A percentile compares a stretch with the other conserved stretches of the same genome.
Evolutionary conservation across 129 eudicot genomes (phyloP).

Genomic region (Saposhnikovia divaricata): DNA sequence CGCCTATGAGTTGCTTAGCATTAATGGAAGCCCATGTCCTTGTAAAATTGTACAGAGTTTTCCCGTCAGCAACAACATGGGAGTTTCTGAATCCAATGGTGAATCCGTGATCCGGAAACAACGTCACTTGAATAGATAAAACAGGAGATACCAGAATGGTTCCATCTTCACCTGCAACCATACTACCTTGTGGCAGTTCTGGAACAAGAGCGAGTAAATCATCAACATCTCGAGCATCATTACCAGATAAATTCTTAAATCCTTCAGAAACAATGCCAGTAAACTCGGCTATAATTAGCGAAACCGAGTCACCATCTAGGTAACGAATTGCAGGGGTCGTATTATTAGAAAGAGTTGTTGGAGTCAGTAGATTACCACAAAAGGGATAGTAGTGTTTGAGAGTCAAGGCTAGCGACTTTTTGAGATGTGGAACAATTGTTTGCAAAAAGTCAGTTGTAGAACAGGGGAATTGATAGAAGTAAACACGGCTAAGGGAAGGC

Average conservation of each 20-base stretch:
- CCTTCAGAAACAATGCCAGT: background rate
- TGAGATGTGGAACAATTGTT: slow-evolving; percentile 4
- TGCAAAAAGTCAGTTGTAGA: background rate
- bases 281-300: slow-evolving; percentile 22
- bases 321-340: slow-evolving; percentile 18
- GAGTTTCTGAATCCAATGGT: slow-evolving; percentile 13
- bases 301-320: slow-evolving; percentile 26
- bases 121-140: slow-evolving; percentile 22
- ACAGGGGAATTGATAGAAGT: background rate
- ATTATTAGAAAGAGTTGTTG: background rate
- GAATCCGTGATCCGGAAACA: slow-evolving; percentile 16
- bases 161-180: background rate
- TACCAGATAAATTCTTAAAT: slow-evolving; percentile 26
- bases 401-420: background rate
- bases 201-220: slow-evolving; percentile 14
- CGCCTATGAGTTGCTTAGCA: background rate
- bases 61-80: slow-evolving; percentile 18
- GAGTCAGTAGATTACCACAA: background rate
- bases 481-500: background rate
- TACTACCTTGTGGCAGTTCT: background rate
- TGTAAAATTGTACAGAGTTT: slow-evolving; percentile 12
- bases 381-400: slow-evolving; percentile 4
- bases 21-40: slow-evolving; percentile 19
- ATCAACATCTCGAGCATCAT: background rate
- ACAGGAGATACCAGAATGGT: slow-evolving; percentile 5